These are phyloP conservation scores for Cryphonectria naterciae DNA, from an alignment of 2,329 filamentous ascomycete genomes.

Conservation along the genomic window DNA sequence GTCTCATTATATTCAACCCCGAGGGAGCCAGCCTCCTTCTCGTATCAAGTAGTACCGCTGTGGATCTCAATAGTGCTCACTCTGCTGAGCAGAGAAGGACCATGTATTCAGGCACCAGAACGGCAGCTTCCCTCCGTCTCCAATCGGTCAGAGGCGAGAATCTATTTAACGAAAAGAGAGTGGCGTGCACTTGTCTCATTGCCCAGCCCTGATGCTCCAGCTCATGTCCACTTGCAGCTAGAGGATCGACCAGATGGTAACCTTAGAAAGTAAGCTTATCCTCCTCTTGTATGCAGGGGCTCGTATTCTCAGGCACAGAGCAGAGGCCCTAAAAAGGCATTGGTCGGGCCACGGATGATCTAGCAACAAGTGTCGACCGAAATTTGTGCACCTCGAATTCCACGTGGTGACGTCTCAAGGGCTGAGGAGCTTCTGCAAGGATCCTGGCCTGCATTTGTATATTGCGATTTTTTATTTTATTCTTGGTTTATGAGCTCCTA, in stretches of 20 bases:
- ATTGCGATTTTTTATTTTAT: background rate
- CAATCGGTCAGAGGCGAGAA: background rate
- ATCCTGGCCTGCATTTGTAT: background rate
- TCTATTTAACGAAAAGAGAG: background rate
- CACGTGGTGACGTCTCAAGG: background rate
- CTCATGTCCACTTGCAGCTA: background rate
- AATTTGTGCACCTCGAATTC: background rate
- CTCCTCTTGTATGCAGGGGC: background rate
- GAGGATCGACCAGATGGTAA: background rate
- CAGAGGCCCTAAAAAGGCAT: background rate
- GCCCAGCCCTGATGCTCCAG: background rate
- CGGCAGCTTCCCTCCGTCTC: background rate
- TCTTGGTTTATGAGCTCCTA: too few species aligned
- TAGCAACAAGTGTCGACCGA: background rate
- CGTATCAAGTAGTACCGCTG: background rate
- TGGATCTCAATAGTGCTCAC: slow-evolving; percentile 1
- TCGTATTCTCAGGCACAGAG: background rate
- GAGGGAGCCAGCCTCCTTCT: background rate
- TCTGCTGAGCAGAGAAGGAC: background rate
- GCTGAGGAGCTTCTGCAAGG: background rate
- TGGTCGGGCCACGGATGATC: background rate
- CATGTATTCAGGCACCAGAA: background rate
- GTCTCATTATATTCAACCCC: background rate
- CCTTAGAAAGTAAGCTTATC: slow-evolving; percentile 3
- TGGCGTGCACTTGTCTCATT: background rate